Conservation (phyloP, 805 yeast species). For the Kuraishia hungarica region DNA sequence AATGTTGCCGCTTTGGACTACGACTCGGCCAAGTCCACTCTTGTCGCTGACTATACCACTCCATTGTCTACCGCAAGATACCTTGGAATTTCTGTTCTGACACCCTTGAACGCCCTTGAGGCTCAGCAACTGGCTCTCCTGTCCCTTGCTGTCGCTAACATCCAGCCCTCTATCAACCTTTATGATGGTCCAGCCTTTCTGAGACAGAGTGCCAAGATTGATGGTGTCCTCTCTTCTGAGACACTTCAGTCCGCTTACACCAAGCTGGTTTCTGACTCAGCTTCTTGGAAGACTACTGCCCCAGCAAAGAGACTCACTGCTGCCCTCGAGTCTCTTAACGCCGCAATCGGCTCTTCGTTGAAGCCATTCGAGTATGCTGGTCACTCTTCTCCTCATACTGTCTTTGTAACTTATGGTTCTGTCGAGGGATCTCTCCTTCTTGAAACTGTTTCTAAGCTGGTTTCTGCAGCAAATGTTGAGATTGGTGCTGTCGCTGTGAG, state of each 20-base stretch:
- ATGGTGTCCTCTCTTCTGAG: conserved; percentile 34
- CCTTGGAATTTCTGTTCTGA: conserved; percentile 58
- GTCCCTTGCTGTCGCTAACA: conserved; percentile 50
- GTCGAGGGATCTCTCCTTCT: conserved; percentile 50
- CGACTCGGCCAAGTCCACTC: conserved; percentile 38
- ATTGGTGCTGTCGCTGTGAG: conserved; percentile 66
- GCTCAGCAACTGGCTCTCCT: conserved; percentile 61
- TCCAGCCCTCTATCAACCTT: conserved; percentile 56
- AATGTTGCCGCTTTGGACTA: conserved; percentile 74
- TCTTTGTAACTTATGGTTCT: conserved; percentile 80
- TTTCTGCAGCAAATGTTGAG: conserved; percentile 22
- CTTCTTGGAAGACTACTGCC: conserved; percentile 16
- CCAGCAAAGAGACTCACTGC: conserved; percentile 30
- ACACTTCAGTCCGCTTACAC: conserved; percentile 30
- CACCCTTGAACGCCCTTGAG: conserved; percentile 56
- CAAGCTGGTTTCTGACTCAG: conserved; percentile 24
- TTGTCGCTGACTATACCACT: conserved; percentile 56
- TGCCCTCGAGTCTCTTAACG: conserved; percentile 44
- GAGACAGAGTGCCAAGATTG: conserved; percentile 38
- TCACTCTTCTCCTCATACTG: conserved; percentile 48
- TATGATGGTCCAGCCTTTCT: conserved; percentile 73
- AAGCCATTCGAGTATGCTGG: conserved; percentile 69
- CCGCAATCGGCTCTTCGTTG: conserved; percentile 43
- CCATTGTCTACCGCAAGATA: conserved; percentile 55
- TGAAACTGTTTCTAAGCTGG: conserved; percentile 28